Evolutionary conservation across 169 alveolate genomes (phyloP), one percentile per base, ranked within the genome.

Genomic region (Plasmodium adleri): DNA sequence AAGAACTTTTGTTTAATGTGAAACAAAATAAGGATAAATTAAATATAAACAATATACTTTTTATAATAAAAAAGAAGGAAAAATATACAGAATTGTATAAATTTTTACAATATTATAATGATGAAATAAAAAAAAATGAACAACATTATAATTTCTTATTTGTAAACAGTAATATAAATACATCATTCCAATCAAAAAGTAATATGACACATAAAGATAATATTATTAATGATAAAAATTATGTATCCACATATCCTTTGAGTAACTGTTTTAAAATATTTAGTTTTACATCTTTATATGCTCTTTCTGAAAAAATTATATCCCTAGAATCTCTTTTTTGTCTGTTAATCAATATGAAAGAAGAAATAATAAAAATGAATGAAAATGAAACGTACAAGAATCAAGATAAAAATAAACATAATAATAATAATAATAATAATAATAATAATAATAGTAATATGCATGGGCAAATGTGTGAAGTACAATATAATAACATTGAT

Each of bases 31-130:
- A 45, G 32, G 85, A 68, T 9, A 67, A 63, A 62, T 15, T 83
- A 32, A 72, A 83, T 12, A 56, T 83, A 83, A 83, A 83, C 28
- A 67, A 59, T 15, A 68, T 68, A 52, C 70, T 12, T 68, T 83
- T 83, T 83, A 83, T 83, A 24, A 54, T 83, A 68, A 83, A 83
- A 72, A 83, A 70, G 43, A 85, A 68, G 39, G 91, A 83, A 68
- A 68, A 83, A 32, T 83, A 83, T 49, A 83, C 39, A 39, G 62
- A 67, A 43, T 62, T 83, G 28, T 68, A 68, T 47, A 56, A 43
- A 15, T 83, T 83, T 58, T 67, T 83, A 83, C 52, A 39, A 54
- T 58, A 4, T 43, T 68, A 83, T 49, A 68, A 70, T 54, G 68
- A 67, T 32, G 85, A 83, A 83, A 83, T 83, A 22, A 54, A 60